phyloP scores from a whole-genome alignment of 2,329 filamentous ascomycete genomes.

The Grosmannia penicillata region DNA sequence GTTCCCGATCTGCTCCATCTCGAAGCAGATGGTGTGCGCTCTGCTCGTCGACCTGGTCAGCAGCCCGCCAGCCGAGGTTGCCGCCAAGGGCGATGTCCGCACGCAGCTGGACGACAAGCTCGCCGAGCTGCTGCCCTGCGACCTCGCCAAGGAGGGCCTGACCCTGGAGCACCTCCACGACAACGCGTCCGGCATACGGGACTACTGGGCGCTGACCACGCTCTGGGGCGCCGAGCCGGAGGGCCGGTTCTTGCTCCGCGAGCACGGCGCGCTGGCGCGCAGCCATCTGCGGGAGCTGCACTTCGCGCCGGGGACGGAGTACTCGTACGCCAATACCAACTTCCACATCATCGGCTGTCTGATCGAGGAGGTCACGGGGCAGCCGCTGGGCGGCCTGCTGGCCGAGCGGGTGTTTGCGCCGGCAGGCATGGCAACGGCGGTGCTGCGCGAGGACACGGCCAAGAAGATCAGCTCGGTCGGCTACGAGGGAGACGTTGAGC shows the following conservation, averaged over 20 bases:
- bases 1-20: not conserved
- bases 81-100: too few species aligned
- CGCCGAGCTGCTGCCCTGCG: not conserved
- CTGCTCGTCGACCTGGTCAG: not conserved
- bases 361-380: not conserved
- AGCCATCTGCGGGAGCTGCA: not conserved
- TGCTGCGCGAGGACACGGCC: not conserved
- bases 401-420: not conserved
- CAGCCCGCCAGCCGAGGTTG: too few species aligned
- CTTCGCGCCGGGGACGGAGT: not conserved
- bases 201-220: not conserved
- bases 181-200: not conserved
- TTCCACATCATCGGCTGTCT: not conserved
- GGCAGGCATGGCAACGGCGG: not conserved
- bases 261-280: not conserved
- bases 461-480: not conserved
- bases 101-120: not conserved
- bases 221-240: not conserved
- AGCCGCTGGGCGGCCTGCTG: not conserved
- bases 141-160: too few species aligned
- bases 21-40: not conserved
- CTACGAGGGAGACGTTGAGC: not conserved
- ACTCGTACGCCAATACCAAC: not conserved
- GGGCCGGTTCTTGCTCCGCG: not conserved
- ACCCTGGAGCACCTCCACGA: not conserved